A percentile compares a stretch with the other conserved stretches of the same genome.
Conservation (phyloP, 1,284 basidiomycete species). For the Trametes hirsuta region DNA sequence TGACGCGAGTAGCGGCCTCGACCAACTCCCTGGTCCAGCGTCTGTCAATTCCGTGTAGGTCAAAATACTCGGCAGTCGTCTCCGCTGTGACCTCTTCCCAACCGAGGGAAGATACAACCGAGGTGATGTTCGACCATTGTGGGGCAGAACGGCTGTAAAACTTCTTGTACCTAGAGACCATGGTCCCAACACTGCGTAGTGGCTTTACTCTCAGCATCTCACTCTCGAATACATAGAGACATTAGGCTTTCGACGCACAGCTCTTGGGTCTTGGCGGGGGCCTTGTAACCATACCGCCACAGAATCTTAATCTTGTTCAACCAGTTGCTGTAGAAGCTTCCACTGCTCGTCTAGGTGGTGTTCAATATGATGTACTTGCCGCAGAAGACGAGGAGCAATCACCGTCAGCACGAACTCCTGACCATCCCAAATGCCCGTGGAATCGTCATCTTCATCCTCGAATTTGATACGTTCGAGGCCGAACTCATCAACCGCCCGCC, state of each 20-base stretch:
- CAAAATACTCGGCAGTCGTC: constrained; percentile 65
- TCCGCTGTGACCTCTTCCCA: constrained; percentile 57
- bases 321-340: constrained; percentile 51
- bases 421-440: constrained; percentile 86
- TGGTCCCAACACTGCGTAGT: constrained; percentile 53
- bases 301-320: constrained; percentile 74
- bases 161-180: constrained; percentile 56
- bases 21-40: constrained; percentile 79
- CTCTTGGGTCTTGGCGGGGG: constrained; percentile 61
- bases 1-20: constrained; percentile 85
- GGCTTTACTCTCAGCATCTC: neutral
- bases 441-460: constrained; percentile 34
- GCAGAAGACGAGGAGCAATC: constrained; percentile 27
- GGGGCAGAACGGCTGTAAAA: constrained; percentile 65
- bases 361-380: neutral
- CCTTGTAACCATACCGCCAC: constrained; percentile 81
- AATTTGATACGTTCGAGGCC: constrained; percentile 66
- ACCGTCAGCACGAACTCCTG: constrained; percentile 69
- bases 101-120: constrained; percentile 56
- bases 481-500: constrained; percentile 82
- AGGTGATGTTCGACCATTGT: constrained; percentile 66
- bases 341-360: constrained; percentile 39
- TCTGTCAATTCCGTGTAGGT: constrained; percentile 55
- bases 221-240: neutral
- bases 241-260: constrained; percentile 47